Base-by-base conservation (phyloP, 164 flowering plant species). In the Vitis cinerea region DNA sequence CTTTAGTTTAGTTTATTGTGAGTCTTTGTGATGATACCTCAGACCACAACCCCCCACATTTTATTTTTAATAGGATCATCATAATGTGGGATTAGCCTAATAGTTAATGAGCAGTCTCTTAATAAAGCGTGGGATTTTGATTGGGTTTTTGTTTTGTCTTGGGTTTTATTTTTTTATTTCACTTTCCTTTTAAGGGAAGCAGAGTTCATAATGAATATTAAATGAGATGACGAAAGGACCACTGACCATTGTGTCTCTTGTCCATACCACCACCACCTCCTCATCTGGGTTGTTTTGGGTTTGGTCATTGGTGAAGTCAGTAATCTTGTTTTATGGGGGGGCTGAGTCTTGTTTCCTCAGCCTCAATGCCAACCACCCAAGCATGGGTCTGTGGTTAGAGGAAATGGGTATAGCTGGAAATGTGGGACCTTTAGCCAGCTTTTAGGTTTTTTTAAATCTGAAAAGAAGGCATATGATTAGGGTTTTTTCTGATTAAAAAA, bases 111-210 rank as follows among this genome's bases (percentile, higher is more conserved):
- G 27, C 27, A 23, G 2, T 23, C 27, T 23, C 27, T 23, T 23
- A 23, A 23, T 23, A 23, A 23, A 23, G 27, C 2, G 27, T 23
- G 44, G 44, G 44, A 37, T 37, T 37, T 37, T 37, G 44, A 6
- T 3, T 37, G 44, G 44, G 57, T 52, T 65, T 64, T 19, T 37
- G 58, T 27, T 13, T 10, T 23, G 16, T 29, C 15, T 48, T 8
- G 19, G 29, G 37, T 23, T 50, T 29, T 54, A 14, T 29, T 53
- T 31, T 23, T 23, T 63, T 10, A 63, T 47, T 73, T 58, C 10
- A 48, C 72, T 80, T 74, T 59, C 69, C 78, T 74, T 69, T 59
- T 64, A 68, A 76, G 80, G 77, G 59, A 74, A 73, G 75, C 14
- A 59, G 48, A 59, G 27, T 47, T 52, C 9, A 9, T 15, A 8